Percentiles rank a stretch among this genome's conserved stretches.
These are phyloP conservation scores for Takashimella koratensis DNA, from an alignment of 1,284 basidiomycete species.

Conservation along the genomic window DNA sequence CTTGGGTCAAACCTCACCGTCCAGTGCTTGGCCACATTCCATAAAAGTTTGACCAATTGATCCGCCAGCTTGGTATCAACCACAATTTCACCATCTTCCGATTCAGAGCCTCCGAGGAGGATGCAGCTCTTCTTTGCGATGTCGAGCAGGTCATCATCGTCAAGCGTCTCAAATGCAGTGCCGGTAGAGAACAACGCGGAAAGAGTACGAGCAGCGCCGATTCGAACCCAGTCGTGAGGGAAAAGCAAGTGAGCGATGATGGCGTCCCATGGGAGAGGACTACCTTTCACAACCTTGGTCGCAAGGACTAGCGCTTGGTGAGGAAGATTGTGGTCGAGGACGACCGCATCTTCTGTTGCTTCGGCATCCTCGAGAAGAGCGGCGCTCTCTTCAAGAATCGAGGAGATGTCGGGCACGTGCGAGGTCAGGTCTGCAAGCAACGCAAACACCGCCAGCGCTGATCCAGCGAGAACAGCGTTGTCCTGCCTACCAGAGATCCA, in stretches of 20 bases:
- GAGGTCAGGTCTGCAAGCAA: slow-evolving; percentile 55
- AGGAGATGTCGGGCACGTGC: slow-evolving; percentile 62
- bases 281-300: slow-evolving; percentile 61
- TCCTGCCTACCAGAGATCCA: slow-evolving; percentile 57
- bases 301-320: slow-evolving; percentile 74
- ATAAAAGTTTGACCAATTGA: slow-evolving; percentile 90
- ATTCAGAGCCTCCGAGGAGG: slow-evolving; percentile 67
- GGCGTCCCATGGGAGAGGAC: slow-evolving; percentile 63
- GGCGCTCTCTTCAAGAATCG: slow-evolving; percentile 56
- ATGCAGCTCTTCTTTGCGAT: slow-evolving; percentile 71
- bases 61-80: slow-evolving; percentile 73
- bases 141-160: slow-evolving; percentile 58
- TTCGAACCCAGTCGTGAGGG: slow-evolving; percentile 93
- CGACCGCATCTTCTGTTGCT: slow-evolving; percentile 53
- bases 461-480: slow-evolving; percentile 41
- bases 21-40: slow-evolving; percentile 85
- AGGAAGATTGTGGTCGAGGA: slow-evolving; percentile 74
- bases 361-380: slow-evolving; percentile 44
- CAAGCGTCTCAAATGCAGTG: slow-evolving; percentile 13
- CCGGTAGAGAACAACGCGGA: slow-evolving; percentile 63
- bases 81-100: slow-evolving; percentile 28
- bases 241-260: slow-evolving; percentile 71
- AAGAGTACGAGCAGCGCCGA: slow-evolving; percentile 71
- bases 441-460: slow-evolving; percentile 68
- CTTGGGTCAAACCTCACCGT: too few relatives aligned